A percentile compares a stretch with the other conserved stretches of the same genome.
These are phyloP conservation scores for Saccharomycopsis capsularis DNA, from an alignment of 805 yeast species.

Conservation along the genomic window DNA sequence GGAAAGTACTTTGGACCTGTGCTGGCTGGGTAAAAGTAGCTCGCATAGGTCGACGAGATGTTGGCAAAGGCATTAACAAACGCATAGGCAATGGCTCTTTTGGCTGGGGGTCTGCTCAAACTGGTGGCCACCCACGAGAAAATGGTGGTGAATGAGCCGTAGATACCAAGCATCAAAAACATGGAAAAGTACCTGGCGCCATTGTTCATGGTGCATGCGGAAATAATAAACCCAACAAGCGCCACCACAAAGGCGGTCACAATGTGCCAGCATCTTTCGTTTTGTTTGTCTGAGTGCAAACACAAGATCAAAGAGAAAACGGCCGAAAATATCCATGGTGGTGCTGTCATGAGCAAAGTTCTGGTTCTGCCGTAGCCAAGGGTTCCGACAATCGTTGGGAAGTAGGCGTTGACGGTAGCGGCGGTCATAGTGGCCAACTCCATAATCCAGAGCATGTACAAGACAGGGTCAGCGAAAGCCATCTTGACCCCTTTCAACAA, in stretches of 20 bases:
- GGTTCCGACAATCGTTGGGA: conserved; percentile 50
- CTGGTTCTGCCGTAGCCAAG: conserved; percentile 43
- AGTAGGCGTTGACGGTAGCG: conserved; percentile 54
- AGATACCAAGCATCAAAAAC: conserved; percentile 50
- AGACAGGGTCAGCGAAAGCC: conserved; percentile 16
- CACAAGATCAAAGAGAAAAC: conserved; percentile 46
- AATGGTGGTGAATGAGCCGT: conserved; percentile 46
- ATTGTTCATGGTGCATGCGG: conserved; percentile 43
- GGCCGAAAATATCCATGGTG: conserved; percentile 50
- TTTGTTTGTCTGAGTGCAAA: conserved; percentile 47
- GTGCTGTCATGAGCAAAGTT: conserved; percentile 52
- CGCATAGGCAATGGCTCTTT: conserved; percentile 52
- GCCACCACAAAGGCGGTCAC: conserved; percentile 37
- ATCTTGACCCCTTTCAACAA: conserved; percentile 5
- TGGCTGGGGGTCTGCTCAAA: conserved; percentile 51
- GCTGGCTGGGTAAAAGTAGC: conserved; percentile 41
- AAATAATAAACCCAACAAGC: conserved; percentile 41
- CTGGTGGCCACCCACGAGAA: conserved; percentile 52
- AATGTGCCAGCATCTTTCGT: conserved; percentile 48
- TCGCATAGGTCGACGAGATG: conserved; percentile 50
- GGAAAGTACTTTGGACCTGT: conserved; percentile 41
- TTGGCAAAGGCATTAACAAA: conserved; percentile 50
- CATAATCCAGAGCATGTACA: conserved; percentile 24
- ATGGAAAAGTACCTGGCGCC: conserved; percentile 55
- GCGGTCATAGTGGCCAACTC: conserved; percentile 40